phyloP scores from a whole-genome alignment of 2,329 filamentous ascomycete genomes.

The Penicillium vulpinum region DNA sequence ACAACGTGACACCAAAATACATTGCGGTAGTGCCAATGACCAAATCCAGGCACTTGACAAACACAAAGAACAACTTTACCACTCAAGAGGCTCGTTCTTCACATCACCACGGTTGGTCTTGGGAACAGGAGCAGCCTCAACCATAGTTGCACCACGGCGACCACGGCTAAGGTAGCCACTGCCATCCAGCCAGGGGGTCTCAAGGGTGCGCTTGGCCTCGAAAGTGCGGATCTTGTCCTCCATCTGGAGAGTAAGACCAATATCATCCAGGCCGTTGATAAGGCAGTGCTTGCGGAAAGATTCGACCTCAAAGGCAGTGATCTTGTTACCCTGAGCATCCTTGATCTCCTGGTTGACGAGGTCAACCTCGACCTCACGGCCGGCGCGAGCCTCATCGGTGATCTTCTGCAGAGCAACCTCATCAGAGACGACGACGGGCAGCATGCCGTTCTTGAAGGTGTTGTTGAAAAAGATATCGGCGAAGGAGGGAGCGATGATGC shows the following conservation, averaged over 20 bases:
- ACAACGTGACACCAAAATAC: conserved; percentile 11
- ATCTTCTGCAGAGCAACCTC: conserved; percentile 66
- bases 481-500: conserved; percentile 83
- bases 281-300: conserved; percentile 93
- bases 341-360: conserved; percentile 81
- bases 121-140: conserved; percentile 69
- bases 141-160: conserved; percentile 58
- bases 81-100: conserved; percentile 83
- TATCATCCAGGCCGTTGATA: conserved; percentile 91
- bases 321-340: conserved; percentile 68
- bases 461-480: conserved; percentile 99
- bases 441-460: conserved; percentile 99
- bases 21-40: conserved; percentile 10
- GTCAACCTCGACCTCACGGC: conserved; percentile 84
- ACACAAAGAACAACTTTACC: conserved; percentile 56
- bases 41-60: conserved; percentile 11
- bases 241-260: conserved; percentile 88
- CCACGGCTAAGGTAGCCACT: conserved; percentile 69
- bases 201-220: conserved; percentile 71
- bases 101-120: conserved; percentile 86
- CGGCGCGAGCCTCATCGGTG: conserved; percentile 73
- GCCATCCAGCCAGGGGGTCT: conserved; percentile 91
- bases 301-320: conserved; percentile 83
- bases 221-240: conserved; percentile 85
- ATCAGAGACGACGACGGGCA: conserved; percentile 76